Evolutionary conservation across 352 stramenopile genomes (phyloP).

Genomic region (Thraustochytrium striatum): DNA sequence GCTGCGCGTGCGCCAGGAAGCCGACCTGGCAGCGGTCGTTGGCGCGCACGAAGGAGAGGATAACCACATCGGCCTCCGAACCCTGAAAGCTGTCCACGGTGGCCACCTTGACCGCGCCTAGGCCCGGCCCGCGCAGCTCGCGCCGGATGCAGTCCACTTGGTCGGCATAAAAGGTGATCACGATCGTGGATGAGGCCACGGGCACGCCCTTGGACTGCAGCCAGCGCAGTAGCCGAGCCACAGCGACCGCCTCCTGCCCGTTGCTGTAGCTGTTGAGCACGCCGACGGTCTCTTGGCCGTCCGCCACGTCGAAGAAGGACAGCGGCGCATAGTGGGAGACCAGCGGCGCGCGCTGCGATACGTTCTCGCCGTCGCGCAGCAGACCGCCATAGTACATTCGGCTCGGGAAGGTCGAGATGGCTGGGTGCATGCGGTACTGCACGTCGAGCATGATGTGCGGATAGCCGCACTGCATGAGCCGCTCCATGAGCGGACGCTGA

Average conservation of each 20-base stretch:
- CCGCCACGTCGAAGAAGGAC: not conserved
- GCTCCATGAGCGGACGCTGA: conserved; percentile 83
- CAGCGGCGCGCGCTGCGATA: conserved; percentile 74
- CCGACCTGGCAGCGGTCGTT: conserved; percentile 79
- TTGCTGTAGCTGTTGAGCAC: not conserved
- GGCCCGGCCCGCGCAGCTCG: not conserved
- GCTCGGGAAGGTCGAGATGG: conserved; percentile 82
- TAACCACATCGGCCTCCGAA: conserved; percentile 92
- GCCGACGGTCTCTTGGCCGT: not conserved
- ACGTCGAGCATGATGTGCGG: conserved; percentile 62
- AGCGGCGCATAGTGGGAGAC: conserved; percentile 55
- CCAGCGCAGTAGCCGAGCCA: not conserved
- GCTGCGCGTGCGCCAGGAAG: conserved; percentile 88
- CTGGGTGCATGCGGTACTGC: conserved; percentile 62
- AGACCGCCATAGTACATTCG: conserved; percentile 92
- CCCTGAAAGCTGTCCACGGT: conserved; percentile 93
- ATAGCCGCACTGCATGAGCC: conserved; percentile 75
- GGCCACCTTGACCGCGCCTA: conserved; percentile 68
- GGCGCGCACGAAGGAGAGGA: conserved; percentile 93
- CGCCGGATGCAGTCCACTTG: not conserved
- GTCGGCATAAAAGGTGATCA: conserved; percentile 29
- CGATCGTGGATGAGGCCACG: not conserved
- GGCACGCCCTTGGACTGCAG: not conserved
- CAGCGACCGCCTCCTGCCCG: not conserved
- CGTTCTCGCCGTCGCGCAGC: conserved; percentile 73